A percentile compares a stretch with the other conserved stretches of the same genome.
These are phyloP conservation scores for Podila horticola DNA, from an alignment of 192 early-diverging fungal genomes.

Conservation along the genomic window DNA sequence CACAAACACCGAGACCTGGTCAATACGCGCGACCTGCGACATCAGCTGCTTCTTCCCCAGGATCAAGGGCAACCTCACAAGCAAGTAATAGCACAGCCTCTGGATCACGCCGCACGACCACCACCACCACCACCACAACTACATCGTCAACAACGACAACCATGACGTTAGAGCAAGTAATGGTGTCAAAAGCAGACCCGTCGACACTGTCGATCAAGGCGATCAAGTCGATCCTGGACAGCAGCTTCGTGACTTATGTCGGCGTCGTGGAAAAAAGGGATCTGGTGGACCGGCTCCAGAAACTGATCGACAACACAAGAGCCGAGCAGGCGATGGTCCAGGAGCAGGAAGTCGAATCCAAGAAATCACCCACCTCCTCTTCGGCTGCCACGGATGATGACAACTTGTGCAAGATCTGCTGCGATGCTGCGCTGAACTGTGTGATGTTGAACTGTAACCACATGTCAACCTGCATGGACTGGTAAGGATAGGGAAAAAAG, in stretches of 20 bases:
- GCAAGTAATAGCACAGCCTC: not conserved
- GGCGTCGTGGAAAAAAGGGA: constrained; percentile 82
- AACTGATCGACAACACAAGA: constrained; percentile 67
- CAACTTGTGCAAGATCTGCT: constrained; percentile 85
- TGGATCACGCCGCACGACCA: not conserved
- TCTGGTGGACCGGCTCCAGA: constrained; percentile 70
- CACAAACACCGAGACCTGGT: not conserved
- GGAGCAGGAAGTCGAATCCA: constrained; percentile 40
- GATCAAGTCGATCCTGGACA: constrained; percentile 72
- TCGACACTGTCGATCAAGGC: constrained; percentile 69
- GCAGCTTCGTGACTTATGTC: constrained; percentile 72
- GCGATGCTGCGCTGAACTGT: constrained; percentile 81
- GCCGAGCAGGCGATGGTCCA: constrained; percentile 61
- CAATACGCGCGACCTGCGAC: not conserved
- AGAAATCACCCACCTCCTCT: constrained; percentile 13
- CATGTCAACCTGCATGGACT: constrained; percentile 85
- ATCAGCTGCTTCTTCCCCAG: not conserved
- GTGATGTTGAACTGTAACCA: constrained; percentile 90
- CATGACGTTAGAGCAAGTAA: constrained; percentile 40
- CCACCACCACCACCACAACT: constrained; percentile 7
- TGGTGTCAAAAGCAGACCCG: constrained; percentile 59
- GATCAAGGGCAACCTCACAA: not conserved
- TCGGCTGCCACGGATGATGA: constrained; percentile 58
- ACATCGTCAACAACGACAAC: constrained; percentile 7
- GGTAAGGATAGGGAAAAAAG: constrained; percentile 60